Base-by-base conservation (phyloP, 1,284 basidiomycete species). In the Volvariella volvacea region DNA sequence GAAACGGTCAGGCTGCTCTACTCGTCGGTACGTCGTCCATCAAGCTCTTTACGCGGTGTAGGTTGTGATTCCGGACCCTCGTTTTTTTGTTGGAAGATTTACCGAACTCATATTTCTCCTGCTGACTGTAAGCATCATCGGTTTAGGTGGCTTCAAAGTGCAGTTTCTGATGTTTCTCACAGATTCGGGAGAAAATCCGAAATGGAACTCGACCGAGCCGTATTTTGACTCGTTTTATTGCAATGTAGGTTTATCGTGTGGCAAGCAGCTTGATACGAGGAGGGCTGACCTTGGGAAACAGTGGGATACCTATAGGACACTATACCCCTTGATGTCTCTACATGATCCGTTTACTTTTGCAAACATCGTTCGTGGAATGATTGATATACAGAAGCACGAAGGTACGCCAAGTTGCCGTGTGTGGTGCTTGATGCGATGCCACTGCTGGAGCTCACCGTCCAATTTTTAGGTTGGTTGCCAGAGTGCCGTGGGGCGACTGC, bases 181-280 rank as follows among this genome's bases (percentile, higher is more conserved):
- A 81, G 79, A 83, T 53, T 78, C 78, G 1, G 80, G 75, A n/a
- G 82, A 85, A 57, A 85, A 83, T 51, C 79, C 80, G 0, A 67
- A 70, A 28, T 83, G 80, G 77, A 71, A 71, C 38, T 82, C 80
- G 0, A 71, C 67, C 0, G 79, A 82, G 51, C 80, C 80, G 1
- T 82, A 81, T 50, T 83, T 70, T 47, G 80, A 84, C 48, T 81
- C 80, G 0, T 73, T 80, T 46, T 86, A 82, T 52, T 84, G 81
- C 59, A 83, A 82, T 48, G 78, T 79, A 48, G 20, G 71, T 55
- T 46, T n/a, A 22, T 42, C 42, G 12, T 42, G 39, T 44, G 2
- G 41, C n/a, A 7, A 22, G 39, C 8, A 6, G 25, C 25, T 28
- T 28, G n/a, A n/a, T n/a, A n/a, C 36, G 2, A n/a, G n/a, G 17